Evolutionary conservation across 345 rosid species (phyloP), one percentile per base, ranked within the genome.

Genomic region (Pugionium cornutum): DNA sequence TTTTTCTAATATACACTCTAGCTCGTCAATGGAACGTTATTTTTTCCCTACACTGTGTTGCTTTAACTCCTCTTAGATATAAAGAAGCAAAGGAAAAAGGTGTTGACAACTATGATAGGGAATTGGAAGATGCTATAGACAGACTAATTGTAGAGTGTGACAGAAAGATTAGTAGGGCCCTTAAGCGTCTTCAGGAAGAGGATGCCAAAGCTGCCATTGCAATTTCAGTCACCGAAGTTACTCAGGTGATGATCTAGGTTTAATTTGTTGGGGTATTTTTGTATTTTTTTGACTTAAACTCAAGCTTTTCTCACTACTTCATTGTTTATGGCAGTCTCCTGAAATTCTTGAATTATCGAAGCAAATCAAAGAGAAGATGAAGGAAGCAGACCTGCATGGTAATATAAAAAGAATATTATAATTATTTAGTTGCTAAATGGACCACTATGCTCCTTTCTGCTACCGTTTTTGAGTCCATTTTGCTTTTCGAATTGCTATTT

Each of bases 131-230:
- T 56, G 92, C 91, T 7, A 95, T 95, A 37, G 99, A 91, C 58
- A 86, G 95, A 64, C 89, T 95, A 43, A 95, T 95, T 47, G 87
- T 95, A 26, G 99, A 95, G 79, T 95, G 99, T 53, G 99, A 95
- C 73, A 83, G 94, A 75, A 95, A 95, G 82, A 94, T 94, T 61
- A 82, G 84, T 66, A 84, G 99, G 76, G 99, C 99, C 43, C 89
- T 94, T 66, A 91, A 87, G 80, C 96, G 99, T 69, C 96, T 94
- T 53, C 97, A 94, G 76, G 97, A 89, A 72, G 99, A 94, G n/a
- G 99, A 94, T 70, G 97, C 99, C 7, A 94, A 94, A 84, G 97
- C 99, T 69, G 99, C 99, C 25, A 87, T 94, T 76, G 99, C 99
- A 7, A 94, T 94, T 70, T 91, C 97, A 6, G 97, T 95, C 40